Evolutionary conservation across 257 asterid species (phyloP), one percentile per base, ranked within the genome.

Genomic region (Nicotiana tabacum): DNA sequence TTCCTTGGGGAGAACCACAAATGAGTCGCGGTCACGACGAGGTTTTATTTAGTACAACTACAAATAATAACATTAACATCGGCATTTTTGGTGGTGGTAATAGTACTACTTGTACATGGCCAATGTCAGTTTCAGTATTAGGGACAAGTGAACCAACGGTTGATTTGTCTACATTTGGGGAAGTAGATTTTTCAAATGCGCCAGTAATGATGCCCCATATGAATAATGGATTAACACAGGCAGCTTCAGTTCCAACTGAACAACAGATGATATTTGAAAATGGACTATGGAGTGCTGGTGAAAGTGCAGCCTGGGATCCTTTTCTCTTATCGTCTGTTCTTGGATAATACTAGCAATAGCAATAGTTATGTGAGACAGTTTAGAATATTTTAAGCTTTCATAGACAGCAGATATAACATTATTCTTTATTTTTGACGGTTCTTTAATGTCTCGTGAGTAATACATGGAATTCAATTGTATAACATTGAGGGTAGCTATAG

Each of bases 261-360:
- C 87, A 85, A 12, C 89, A 91, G 85, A 69, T 88, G 85, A 88
- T 90, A 61, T 82, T 83, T 77, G 94, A 91, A 35, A 88, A 74
- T 66, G 69, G 68, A 78, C 83, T 74, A 69, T 93, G 93, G 96
- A 83, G 77, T 57, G 76, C 58, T 65, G 84, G 89, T 83, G 87
- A 82, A 43, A 84, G 58, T 86, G 78, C 87, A 72, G 82, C 81
- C 12, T 92, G 93, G 96, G 97, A 90, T 39, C 90, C 97, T 74
- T 90, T 88, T 86, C 94, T 87, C 72, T 88, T 90, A 62, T 89
- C 90, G 48, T 90, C 91, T 15, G 90, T 89, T 17, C 84, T 91
- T 16, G 92, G 90, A 29, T 84, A 83, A 84, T 24, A 4, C 1
- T 33, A 33, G 76, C 51, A 66, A 1, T 30, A 6, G 21, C 76